Percentiles rank a stretch among this genome's conserved stretches.
phyloP scores from a whole-genome alignment of 768 basidiomycete species.

The Strobilomyces dryophilus region DNA sequence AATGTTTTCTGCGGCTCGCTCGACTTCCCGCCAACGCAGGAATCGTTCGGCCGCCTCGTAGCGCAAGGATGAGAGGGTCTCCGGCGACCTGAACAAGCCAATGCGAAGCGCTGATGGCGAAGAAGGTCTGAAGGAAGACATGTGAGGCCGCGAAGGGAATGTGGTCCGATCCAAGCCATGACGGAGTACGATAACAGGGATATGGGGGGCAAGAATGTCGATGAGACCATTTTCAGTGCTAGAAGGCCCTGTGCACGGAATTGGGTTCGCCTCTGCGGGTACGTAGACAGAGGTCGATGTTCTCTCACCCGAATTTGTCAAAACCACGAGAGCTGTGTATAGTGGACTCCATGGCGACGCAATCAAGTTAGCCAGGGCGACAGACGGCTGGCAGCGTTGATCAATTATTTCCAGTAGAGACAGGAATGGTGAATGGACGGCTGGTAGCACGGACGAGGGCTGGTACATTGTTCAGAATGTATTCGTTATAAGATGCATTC shows the following conservation, averaged over 20 bases:
- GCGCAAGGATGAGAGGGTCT: conserved; percentile 52
- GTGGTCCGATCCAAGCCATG: conserved; percentile 32
- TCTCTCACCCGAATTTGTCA: conserved; percentile 45
- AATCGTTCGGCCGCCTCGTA: conserved; percentile 67
- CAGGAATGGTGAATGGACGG: conserved; percentile 56
- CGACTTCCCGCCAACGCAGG: conserved; percentile 68
- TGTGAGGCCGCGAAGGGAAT: conserved; percentile 30
- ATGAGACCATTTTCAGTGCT: conserved; percentile 43
- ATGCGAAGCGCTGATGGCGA: conserved; percentile 48
- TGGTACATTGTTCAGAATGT: conserved; percentile 16
- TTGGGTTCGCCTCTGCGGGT: conserved; percentile 2
- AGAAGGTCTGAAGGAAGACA: conserved; percentile 56
- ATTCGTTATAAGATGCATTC: background rate
- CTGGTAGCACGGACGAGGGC: conserved; percentile 34
- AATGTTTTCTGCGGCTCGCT: conserved; percentile 48
- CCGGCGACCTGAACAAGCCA: conserved; percentile 63
- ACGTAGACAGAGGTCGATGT: background rate
- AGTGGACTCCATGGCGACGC: conserved; percentile 56
- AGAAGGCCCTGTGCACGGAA: conserved; percentile 23
- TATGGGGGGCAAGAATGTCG: conserved; percentile 45
- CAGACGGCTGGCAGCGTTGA: conserved; percentile 48
- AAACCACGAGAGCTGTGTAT: conserved; percentile 56
- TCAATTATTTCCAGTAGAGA: conserved; percentile 50
- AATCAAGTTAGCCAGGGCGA: conserved; percentile 47
- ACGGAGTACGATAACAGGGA: conserved; percentile 56